These are phyloP conservation scores for Piper longum DNA, from an alignment of 164 flowering plant species.

Conservation along the genomic window DNA sequence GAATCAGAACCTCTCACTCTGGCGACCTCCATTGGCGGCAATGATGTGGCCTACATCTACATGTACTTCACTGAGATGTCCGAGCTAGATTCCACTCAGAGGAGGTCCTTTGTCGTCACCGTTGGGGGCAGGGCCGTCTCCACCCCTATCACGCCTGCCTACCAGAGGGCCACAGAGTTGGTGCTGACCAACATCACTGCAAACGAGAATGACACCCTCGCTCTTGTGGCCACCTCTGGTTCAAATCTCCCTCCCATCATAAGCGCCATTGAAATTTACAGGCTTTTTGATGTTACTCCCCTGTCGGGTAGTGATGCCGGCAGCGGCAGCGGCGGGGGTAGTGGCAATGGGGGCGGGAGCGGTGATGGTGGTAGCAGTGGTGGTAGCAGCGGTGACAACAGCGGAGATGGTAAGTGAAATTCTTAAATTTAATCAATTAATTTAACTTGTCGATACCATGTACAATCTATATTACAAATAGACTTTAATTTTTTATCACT, in stretches of 20 bases:
- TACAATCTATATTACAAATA: too few species aligned
- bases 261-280: constrained; percentile 33
- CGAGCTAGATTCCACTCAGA: constrained; percentile 3
- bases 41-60: constrained; percentile 4
- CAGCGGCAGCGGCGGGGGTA: neutral
- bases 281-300: constrained; percentile 2
- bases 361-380: too few species aligned
- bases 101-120: constrained; percentile 2
- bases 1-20: neutral
- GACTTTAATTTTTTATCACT: too few species aligned
- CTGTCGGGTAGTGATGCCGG: constrained; percentile 19
- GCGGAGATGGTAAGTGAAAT: constrained; percentile 16
- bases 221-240: constrained; percentile 12
- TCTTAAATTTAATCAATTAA: too few species aligned
- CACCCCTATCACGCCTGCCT: constrained; percentile 23
- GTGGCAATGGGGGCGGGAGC: too few species aligned
- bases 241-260: constrained; percentile 37
- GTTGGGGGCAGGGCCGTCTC: neutral
- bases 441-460: too few species aligned
- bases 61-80: constrained; percentile 12
- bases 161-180: constrained; percentile 9
- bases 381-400: too few species aligned
- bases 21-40: neutral
- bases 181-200: constrained; percentile 8
- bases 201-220: constrained; percentile 10